Base-by-base conservation (phyloP, 441 rosid species). In the Hura crepitans region DNA sequence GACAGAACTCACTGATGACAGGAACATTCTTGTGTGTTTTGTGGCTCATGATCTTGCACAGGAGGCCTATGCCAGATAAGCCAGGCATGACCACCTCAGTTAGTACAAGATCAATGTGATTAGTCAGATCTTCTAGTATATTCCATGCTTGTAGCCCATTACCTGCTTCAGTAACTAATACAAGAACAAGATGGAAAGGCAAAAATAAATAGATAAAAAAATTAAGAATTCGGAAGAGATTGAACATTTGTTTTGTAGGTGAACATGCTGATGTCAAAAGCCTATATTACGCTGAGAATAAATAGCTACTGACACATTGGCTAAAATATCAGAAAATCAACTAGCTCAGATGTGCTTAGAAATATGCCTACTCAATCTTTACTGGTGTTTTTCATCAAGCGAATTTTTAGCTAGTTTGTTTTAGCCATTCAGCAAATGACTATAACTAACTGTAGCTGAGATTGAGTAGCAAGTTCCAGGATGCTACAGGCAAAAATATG, bases 1-100 rank as follows among this genome's bases (percentile, higher is more conserved):
- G 73, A 72, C 53, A 45, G 62, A 62, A 73, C 86, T 78, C 83
- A 92, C 98, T 90, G 74, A 87, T 90, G 39, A 92, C 91, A 23
- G 98, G 97, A 81, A 87, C 79, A 78, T 82, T 86, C 78, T 83
- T 85, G 30, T 75, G 79, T 15, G 83, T 85, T 75, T 81, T 81
- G 77, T 92, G 96, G 84, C 73, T 80, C 96, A 82, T 87, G 53
- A 92, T 92, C 87, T 86, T 86, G 87, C 70, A 72, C 68, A 92
- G 73, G 35, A 92, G 93, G 71, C 83, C 86, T 35, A 86, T 79
- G 77, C 98, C 96, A 28, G 90, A 79, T 50, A 83, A 56, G 42
- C 78, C 72, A 70, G 96, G 98, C 93, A 89, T 81, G 72, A 72
- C 83, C 43, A 90, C 93, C 84, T 90, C 96, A 13, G 96, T 74